A percentile compares a stretch with the other conserved stretches of the same genome.
These are phyloP conservation scores for Trichosporon inkin DNA, from an alignment of 1,284 basidiomycete species.

Conservation along the genomic window DNA sequence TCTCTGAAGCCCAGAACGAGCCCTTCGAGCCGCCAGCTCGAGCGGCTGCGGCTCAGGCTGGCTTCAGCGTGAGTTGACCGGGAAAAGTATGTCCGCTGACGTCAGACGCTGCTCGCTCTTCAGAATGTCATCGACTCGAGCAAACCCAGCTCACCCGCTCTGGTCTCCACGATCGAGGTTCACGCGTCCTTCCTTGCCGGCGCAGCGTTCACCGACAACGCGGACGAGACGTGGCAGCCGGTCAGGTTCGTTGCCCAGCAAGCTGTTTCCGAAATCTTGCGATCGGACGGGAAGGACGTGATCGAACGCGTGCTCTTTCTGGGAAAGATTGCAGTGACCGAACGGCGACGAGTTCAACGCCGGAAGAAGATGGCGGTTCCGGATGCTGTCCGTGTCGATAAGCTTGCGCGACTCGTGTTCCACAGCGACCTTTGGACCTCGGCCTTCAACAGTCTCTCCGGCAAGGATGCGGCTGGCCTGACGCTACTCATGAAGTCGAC, in stretches of 20 bases:
- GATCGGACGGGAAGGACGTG: slow-evolving; percentile 42
- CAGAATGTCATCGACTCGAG: slow-evolving; percentile 16
- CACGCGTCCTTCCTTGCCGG: slow-evolving; percentile 55
- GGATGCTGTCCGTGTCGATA: slow-evolving; percentile 24
- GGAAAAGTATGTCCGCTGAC: slow-evolving; percentile 1
- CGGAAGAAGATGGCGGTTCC: slow-evolving; percentile 12
- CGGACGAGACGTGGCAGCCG: slow-evolving; percentile 28
- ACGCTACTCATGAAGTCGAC: slow-evolving; percentile 59
- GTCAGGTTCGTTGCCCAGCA: slow-evolving; percentile 39
- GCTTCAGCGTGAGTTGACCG: slow-evolving; percentile 58
- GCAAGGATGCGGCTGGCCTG: slow-evolving; percentile 59
- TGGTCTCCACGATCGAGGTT: slow-evolving; percentile 42
- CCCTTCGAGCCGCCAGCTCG: slow-evolving; percentile 58
- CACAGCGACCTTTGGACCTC: slow-evolving; percentile 65
- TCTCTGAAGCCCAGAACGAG: slow-evolving; percentile 71
- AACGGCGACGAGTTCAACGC: slow-evolving; percentile 26
- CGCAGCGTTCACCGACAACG: slow-evolving; percentile 57
- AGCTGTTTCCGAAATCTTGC: slow-evolving; percentile 46
- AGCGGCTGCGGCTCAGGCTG: slow-evolving; percentile 59
- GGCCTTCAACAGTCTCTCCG: slow-evolving; percentile 60
- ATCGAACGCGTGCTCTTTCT: slow-evolving; percentile 34
- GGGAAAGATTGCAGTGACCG: slow-evolving; percentile 30
- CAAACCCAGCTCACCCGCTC: slow-evolving; percentile 15
- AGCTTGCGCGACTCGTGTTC: slow-evolving; percentile 41
- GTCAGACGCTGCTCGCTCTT: slow-evolving; percentile 21